Evolutionary conservation across 441 rosid genomes (phyloP).

Genomic region (Aleurites moluccanus): DNA sequence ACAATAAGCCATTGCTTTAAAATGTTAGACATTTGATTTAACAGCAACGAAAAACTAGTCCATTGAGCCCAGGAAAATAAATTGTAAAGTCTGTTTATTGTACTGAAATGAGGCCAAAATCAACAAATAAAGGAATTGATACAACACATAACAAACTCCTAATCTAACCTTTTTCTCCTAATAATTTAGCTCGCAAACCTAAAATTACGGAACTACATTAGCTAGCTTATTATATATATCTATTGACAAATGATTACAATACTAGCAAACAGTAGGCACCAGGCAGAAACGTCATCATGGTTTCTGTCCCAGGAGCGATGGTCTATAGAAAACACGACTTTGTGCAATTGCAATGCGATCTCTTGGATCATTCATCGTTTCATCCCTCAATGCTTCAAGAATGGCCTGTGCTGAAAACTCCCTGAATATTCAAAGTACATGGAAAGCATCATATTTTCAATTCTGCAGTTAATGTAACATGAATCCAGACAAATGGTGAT

Average conservation of each 20-base stretch:
- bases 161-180: not conserved
- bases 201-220: not conserved
- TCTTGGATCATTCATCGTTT: conserved; percentile 87
- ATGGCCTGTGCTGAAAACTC: conserved; percentile 78
- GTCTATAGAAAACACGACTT: conserved; percentile 84
- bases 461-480: not conserved
- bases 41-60: not conserved
- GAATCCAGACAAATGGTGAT: not conserved
- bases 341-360: conserved; percentile 94
- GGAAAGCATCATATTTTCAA: conserved; percentile 5
- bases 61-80: not conserved
- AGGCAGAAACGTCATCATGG: not conserved
- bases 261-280: not conserved
- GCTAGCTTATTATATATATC: not conserved
- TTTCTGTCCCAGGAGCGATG: conserved; percentile 80
- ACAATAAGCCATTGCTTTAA: not conserved
- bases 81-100: conserved; percentile 2
- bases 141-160: not conserved
- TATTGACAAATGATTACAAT: not conserved
- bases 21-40: not conserved
- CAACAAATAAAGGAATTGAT: conserved; percentile 9
- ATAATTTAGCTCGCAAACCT: not conserved
- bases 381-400: conserved; percentile 87
- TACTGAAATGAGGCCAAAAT: not conserved
- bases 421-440: conserved; percentile 38